A percentile compares a stretch with the other conserved stretches of the same genome.
phyloP scores from a whole-genome alignment of 257 asterid species.

The Solanum infundibuliforme region DNA sequence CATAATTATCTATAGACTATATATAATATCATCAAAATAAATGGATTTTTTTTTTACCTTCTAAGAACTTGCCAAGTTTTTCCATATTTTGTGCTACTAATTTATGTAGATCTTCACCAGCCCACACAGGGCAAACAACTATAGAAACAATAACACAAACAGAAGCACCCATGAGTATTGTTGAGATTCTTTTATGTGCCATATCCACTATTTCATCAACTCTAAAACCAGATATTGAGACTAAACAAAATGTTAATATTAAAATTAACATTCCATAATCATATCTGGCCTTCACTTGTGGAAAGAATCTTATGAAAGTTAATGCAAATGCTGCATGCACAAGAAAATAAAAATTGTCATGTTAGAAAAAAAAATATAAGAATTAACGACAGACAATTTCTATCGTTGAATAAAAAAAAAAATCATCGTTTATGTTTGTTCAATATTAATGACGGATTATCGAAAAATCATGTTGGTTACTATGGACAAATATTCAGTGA shows the following conservation, averaged over 20 bases:
- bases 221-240: slow-evolving; percentile 53
- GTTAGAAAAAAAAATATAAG: neutral
- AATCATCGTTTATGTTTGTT: neutral
- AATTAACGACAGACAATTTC: neutral
- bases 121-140: slow-evolving; percentile 61
- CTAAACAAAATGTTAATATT: slow-evolving; percentile 59
- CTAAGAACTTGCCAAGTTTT: slow-evolving; percentile 43
- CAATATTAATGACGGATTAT: neutral
- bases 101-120: slow-evolving; percentile 69
- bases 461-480: neutral
- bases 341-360: neutral
- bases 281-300: slow-evolving; percentile 64
- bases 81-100: slow-evolving; percentile 43
- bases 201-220: slow-evolving; percentile 36
- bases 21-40: neutral
- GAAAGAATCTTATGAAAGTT: slow-evolving; percentile 62
- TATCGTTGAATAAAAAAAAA: neutral
- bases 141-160: slow-evolving; percentile 46
- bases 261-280: slow-evolving; percentile 68
- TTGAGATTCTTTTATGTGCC: slow-evolving; percentile 45
- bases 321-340: slow-evolving; percentile 45
- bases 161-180: slow-evolving; percentile 53
- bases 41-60: slow-evolving; percentile 21
- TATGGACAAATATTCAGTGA: neutral
- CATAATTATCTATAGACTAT: neutral